Percentiles rank a stretch among this genome's conserved stretches.
Conservation (phyloP, 169 alveolate species). For the Plasmodium vivax region DNA sequence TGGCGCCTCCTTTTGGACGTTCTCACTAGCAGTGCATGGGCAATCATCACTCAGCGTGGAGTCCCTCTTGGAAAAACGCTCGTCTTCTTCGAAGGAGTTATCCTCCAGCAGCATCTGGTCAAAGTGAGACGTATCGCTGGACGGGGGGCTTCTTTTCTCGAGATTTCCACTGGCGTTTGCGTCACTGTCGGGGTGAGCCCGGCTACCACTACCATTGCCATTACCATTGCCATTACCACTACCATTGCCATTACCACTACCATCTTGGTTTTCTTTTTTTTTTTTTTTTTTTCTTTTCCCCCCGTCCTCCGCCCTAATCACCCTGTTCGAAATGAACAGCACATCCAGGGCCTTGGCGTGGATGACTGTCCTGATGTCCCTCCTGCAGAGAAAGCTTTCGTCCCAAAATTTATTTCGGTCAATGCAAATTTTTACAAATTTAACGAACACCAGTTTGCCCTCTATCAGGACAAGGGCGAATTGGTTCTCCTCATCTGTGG, state of each 20-base stretch:
- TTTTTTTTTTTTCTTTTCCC: background rate
- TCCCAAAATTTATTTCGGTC: slow-evolving; percentile 92
- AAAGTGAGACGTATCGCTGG: background rate
- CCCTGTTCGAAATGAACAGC: slow-evolving; percentile 75
- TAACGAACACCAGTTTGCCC: slow-evolving; percentile 86
- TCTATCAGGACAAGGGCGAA: slow-evolving; percentile 81
- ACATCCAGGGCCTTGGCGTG: slow-evolving; percentile 80
- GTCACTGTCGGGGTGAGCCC: background rate
- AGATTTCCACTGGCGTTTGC: background rate
- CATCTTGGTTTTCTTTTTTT: background rate
- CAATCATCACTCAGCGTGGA: background rate
- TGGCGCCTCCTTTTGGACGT: background rate
- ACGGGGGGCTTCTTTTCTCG: background rate
- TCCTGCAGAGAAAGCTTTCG: slow-evolving; percentile 87
- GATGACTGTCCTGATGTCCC: slow-evolving; percentile 89
- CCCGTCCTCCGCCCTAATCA: slow-evolving; percentile 12
- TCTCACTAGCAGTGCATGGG: background rate
- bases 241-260: no score
- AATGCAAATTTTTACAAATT: slow-evolving; percentile 86
- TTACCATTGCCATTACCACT: no score
- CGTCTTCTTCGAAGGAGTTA: background rate
- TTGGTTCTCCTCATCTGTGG: slow-evolving; percentile 2
- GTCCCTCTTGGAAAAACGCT: background rate
- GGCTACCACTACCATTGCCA: no score
- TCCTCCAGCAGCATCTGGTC: background rate